A percentile compares a stretch with the other conserved stretches of the same genome.
These are phyloP conservation scores for Cladobotryum protrusum DNA, from an alignment of 2,329 filamentous ascomycete genomes.

Conservation along the genomic window DNA sequence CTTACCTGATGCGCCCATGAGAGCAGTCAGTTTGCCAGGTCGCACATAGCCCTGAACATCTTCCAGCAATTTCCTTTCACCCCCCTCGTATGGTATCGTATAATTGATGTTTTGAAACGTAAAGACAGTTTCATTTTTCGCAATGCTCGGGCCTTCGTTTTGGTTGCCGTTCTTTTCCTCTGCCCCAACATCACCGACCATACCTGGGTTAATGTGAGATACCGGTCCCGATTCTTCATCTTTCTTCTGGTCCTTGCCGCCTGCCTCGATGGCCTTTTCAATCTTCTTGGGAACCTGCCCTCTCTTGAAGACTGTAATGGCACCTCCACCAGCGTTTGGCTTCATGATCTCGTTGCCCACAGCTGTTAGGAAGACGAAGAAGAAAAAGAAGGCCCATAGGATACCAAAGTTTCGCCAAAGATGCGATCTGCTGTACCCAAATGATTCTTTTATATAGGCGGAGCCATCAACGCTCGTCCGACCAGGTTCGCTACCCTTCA, in stretches of 20 bases:
- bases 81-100: conserved; percentile 49
- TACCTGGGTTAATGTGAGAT: conserved; percentile 54
- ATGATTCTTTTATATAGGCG: conserved; percentile 47
- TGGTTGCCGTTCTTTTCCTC: conserved; percentile 25
- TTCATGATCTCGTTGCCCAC: conserved; percentile 62
- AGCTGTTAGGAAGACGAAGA: conserved; percentile 68
- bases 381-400: conserved; percentile 65
- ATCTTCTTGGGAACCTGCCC: conserved; percentile 55
- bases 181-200: conserved; percentile 31
- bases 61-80: conserved; percentile 63
- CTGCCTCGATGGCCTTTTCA: conserved; percentile 50
- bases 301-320: conserved; percentile 57
- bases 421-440: conserved; percentile 50
- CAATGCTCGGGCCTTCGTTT: conserved; percentile 38
- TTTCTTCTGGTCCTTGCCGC: conserved; percentile 36
- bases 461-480: conserved; percentile 44
- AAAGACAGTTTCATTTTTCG: conserved; percentile 55
- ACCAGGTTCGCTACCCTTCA: conserved; percentile 41
- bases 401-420: conserved; percentile 75
- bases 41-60: conserved; percentile 80
- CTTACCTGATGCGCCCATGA: conserved; percentile 57
- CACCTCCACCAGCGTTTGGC: conserved; percentile 52
- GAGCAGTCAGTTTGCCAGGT: conserved; percentile 70
- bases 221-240: conserved; percentile 42
- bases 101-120: conserved; percentile 48